Evolutionary conservation across 257 asterid genomes (phyloP).

Genomic region (Hygrophila difformis): DNA sequence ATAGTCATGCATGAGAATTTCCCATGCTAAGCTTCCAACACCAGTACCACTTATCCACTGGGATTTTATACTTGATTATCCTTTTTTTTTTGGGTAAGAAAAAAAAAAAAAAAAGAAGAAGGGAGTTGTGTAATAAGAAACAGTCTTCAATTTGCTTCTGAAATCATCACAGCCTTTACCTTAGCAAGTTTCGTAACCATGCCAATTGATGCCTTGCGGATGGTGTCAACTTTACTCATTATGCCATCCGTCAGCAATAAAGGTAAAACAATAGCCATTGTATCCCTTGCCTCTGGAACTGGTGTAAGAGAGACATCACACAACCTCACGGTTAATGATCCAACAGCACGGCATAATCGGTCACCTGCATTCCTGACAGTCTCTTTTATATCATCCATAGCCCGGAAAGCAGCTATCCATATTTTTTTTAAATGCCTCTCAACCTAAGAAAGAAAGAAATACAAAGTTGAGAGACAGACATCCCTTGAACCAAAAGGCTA

Average conservation of each 20-base stretch:
- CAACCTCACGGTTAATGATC: conserved; percentile 73
- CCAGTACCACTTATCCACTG: no score
- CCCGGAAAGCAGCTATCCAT: conserved; percentile 92
- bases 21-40: no score
- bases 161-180: conserved; percentile 32
- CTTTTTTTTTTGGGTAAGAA: conserved; percentile 4
- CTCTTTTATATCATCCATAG: conserved; percentile 98
- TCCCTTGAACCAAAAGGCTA: conserved; percentile 3
- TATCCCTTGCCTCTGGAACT: conserved; percentile 57
- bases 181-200: conserved; percentile 80
- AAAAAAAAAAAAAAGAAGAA: conserved; percentile 2
- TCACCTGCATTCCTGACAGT: conserved; percentile 96
- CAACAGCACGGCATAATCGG: conserved; percentile 81
- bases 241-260: conserved; percentile 85
- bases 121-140: no score
- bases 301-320: conserved; percentile 91
- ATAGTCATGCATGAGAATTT: no score
- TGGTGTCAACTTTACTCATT: conserved; percentile 80
- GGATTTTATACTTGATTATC: no score
- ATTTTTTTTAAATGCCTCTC: conserved; percentile 72
- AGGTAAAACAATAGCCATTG: conserved; percentile 85
- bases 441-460: conserved; percentile 41
- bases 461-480: conserved; percentile 9
- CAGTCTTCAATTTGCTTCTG: conserved; percentile 13
- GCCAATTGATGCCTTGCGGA: conserved; percentile 92